Evolutionary conservation across 2,329 filamentous ascomycete genomes (phyloP).

Genomic region (Aspergillus bombycis): DNA sequence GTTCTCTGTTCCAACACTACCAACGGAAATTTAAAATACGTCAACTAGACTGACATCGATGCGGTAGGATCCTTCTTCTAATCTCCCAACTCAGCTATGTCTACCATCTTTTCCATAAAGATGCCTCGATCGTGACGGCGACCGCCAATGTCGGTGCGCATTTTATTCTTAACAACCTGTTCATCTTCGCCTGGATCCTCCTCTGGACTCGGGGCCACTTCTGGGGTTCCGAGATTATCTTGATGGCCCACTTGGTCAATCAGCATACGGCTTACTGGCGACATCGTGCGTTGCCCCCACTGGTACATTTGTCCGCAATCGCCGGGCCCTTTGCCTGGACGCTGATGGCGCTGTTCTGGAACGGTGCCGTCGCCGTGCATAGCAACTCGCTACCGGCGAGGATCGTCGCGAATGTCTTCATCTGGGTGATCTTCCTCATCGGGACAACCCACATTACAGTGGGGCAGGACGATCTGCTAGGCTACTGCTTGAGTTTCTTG

Average conservation of each 20-base stretch:
- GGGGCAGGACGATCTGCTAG: conserved; percentile 77
- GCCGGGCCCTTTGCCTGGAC: conserved; percentile 83
- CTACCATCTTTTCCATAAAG: conserved; percentile 72
- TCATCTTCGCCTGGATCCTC: conserved; percentile 80
- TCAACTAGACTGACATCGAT: background rate
- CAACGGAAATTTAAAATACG: background rate
- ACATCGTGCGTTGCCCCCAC: conserved; percentile 69
- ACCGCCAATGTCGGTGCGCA: conserved; percentile 79
- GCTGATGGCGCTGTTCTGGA: conserved; percentile 85
- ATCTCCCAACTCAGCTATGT: conserved; percentile 76
- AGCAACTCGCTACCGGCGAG: conserved; percentile 68
- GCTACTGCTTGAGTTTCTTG: conserved; percentile 75
- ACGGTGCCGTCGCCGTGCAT: conserved; percentile 80
- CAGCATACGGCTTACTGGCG: conserved; percentile 78
- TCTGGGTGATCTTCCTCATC: conserved; percentile 80
- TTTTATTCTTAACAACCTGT: conserved; percentile 83
- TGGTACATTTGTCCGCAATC: conserved; percentile 76
- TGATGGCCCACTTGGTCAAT: conserved; percentile 82
- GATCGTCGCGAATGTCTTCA: conserved; percentile 82
- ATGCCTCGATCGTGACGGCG: conserved; percentile 64
- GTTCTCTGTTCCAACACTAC: background rate
- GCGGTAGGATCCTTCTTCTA: conserved; percentile 68
- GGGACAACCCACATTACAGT: conserved; percentile 74
- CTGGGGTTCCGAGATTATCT: conserved; percentile 72
- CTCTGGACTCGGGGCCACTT: conserved; percentile 79